Evolutionary conservation across 805 yeast species (phyloP).

Genomic region (Pichia ethanolica): DNA sequence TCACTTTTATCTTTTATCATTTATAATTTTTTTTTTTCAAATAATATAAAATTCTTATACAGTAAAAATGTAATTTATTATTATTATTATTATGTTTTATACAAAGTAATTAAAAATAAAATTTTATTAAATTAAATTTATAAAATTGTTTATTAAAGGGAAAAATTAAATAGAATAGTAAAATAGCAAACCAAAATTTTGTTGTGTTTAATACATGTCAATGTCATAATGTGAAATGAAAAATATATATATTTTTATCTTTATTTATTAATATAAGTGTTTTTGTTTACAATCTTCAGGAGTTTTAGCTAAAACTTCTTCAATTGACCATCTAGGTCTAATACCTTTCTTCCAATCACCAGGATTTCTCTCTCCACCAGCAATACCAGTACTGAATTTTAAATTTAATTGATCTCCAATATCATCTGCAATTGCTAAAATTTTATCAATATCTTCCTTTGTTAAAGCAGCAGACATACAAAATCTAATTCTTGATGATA

Average conservation of each 20-base stretch:
- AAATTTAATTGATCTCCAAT: constrained; percentile 71
- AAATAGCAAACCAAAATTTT: too few species aligned
- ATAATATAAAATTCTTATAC: too few species aligned
- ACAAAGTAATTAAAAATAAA: too few species aligned
- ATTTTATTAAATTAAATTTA: too few species aligned
- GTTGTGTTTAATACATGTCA: too few species aligned
- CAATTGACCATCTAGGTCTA: constrained; percentile 69
- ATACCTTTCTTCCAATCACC: constrained; percentile 48
- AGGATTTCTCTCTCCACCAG: constrained; percentile 49
- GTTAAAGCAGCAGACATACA: constrained; percentile 90
- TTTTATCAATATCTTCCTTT: constrained; percentile 84
- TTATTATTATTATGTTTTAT: too few species aligned
- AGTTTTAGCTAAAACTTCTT: constrained; percentile 66
- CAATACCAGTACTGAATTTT: constrained; percentile 71
- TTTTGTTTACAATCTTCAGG: constrained; percentile 48
- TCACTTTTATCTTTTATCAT: too few species aligned
- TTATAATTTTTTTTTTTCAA: too few species aligned
- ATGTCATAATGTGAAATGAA: too few species aligned
- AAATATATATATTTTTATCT: background rate
- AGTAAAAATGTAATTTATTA: too few species aligned
- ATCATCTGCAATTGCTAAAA: constrained; percentile 62
- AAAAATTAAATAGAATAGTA: too few species aligned
- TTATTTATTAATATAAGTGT: background rate
- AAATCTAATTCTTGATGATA: constrained; percentile 82
- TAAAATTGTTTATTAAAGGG: too few species aligned